Conservation (phyloP, 345 rosid species). For the Eucalyptus victrix region DNA sequence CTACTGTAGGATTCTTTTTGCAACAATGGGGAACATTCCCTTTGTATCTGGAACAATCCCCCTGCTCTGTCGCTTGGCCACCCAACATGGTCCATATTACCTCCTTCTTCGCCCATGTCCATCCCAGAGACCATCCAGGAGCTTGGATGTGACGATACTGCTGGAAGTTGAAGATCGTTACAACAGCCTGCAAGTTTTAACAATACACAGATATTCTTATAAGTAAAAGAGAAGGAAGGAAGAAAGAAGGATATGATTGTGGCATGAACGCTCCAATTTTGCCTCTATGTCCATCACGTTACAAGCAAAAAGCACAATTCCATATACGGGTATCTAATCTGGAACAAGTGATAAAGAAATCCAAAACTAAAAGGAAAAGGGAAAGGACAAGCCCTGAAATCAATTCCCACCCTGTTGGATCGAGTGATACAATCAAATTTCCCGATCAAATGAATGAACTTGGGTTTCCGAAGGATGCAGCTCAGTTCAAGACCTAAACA, state of each 20-base stretch:
- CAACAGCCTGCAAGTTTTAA: conserved; percentile 44
- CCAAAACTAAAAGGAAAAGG: neutral
- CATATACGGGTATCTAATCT: neutral
- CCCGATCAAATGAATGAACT: neutral
- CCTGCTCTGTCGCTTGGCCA: conserved; percentile 75
- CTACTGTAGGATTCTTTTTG: conserved; percentile 56
- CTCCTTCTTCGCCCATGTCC: conserved; percentile 83
- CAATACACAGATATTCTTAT: neutral
- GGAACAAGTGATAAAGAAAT: neutral
- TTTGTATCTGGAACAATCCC: conserved; percentile 83
- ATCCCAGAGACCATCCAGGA: conserved; percentile 82
- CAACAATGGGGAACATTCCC: conserved; percentile 82
- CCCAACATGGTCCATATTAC: conserved; percentile 78
- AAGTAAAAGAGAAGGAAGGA: neutral
- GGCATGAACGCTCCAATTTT: neutral
- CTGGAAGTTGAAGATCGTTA: conserved; percentile 72
- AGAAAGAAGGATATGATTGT: neutral
- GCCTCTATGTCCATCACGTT: neutral
- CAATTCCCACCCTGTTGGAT: neutral
- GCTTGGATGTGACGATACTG: conserved; percentile 72
- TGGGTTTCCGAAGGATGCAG: neutral
- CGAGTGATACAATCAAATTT: neutral
- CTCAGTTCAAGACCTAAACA: neutral
- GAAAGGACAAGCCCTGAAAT: neutral
- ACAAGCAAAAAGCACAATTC: neutral